Conservation (phyloP, 1,284 basidiomycete genomes). For the Microbotryum intermedium region DNA sequence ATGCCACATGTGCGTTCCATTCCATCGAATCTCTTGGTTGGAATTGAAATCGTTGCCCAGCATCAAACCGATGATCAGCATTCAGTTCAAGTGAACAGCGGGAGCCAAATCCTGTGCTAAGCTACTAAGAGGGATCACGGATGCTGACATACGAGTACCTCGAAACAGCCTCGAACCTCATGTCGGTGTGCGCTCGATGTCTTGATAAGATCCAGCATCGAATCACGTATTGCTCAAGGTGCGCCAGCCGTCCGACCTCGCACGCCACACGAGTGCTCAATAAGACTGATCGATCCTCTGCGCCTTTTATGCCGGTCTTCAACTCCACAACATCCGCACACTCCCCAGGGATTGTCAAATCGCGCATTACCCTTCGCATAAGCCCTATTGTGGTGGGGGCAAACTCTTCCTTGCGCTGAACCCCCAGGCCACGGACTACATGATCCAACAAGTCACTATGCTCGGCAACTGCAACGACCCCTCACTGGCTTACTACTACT, state of each 20-base stretch:
- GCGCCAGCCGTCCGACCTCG: background rate
- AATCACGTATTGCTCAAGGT: constrained; percentile 8
- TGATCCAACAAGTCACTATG: background rate
- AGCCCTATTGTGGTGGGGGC: constrained; percentile 7
- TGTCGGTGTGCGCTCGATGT: constrained; percentile 9
- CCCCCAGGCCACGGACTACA: constrained; percentile 5
- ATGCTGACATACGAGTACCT: too few relatives aligned
- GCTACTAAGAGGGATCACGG: too few relatives aligned
- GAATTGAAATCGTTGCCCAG: too few relatives aligned
- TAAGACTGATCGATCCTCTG: background rate
- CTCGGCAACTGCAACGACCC: background rate
- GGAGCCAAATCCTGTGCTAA: too few relatives aligned
- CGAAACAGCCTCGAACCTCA: background rate
- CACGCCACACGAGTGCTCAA: background rate
- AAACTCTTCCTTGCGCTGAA: background rate
- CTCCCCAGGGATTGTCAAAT: constrained; percentile 9
- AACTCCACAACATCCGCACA: background rate
- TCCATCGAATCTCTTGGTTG: too few relatives aligned
- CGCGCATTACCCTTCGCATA: constrained; percentile 2
- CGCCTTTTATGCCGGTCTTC: background rate
- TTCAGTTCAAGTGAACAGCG: too few relatives aligned
- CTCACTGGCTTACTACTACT: constrained; percentile 11
- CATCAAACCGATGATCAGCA: too few relatives aligned
- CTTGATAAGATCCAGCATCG: background rate
- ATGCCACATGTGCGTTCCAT: too few relatives aligned